Evolutionary conservation across 495 filamentous ascomycete species (phyloP).

Genomic region (Lepraria neglecta): DNA sequence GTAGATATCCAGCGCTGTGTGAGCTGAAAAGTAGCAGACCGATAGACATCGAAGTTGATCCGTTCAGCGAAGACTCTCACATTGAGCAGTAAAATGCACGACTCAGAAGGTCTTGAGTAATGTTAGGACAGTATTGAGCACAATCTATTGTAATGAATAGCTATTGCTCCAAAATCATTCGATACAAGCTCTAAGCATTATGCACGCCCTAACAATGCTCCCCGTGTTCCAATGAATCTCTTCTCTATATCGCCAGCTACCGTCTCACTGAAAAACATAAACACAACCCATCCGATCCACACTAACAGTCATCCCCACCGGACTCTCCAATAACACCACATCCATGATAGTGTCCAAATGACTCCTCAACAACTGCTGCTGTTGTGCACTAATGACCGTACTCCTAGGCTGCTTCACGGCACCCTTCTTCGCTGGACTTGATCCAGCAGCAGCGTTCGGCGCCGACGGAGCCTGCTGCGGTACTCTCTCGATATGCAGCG

Average conservation of each 20-base stretch:
- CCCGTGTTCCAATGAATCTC: neutral
- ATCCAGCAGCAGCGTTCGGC: conserved; percentile 36
- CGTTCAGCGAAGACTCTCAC: too few species aligned
- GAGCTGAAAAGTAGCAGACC: too few species aligned
- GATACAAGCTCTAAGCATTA: too few species aligned
- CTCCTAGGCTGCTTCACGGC: conserved; percentile 56
- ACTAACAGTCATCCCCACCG: conserved; percentile 87
- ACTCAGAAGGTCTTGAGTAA: too few species aligned
- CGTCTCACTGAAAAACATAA: conserved; percentile 70
- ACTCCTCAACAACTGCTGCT: conserved; percentile 75
- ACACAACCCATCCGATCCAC: conserved; percentile 88
- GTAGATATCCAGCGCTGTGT: too few species aligned
- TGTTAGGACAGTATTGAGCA: too few species aligned
- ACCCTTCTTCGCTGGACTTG: conserved; percentile 36
- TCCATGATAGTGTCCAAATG: conserved; percentile 88
- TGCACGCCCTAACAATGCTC: too few species aligned
- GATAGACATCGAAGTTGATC: too few species aligned
- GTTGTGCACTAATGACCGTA: conserved; percentile 82
- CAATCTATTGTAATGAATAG: too few species aligned
- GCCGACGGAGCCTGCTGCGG: conserved; percentile 41
- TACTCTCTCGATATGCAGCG: conserved; percentile 65
- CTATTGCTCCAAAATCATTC: too few species aligned
- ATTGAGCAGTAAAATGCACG: too few species aligned
- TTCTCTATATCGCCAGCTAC: neutral
- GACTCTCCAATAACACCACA: conserved; percentile 77